Percentiles rank a stretch among this genome's conserved stretches.
Conservation (phyloP, 345 rosid species). For the Salix purpurea region DNA sequence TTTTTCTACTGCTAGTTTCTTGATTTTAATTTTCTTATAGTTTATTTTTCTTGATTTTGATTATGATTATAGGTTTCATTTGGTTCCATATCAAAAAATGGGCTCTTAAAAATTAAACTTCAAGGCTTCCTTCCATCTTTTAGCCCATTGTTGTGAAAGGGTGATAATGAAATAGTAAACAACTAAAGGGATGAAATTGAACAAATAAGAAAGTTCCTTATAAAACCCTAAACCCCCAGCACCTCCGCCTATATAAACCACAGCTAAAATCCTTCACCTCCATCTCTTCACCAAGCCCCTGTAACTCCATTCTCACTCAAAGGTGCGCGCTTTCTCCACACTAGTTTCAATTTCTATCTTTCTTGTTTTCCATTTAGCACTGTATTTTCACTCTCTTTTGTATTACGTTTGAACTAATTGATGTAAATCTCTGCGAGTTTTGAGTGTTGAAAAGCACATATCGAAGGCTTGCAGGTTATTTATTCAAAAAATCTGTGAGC, state of each 20-base stretch:
- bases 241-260: neutral
- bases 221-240: constrained; percentile 14
- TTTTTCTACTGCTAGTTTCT: too few species aligned
- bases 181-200: neutral
- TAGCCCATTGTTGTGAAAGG: neutral
- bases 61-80: too few species aligned
- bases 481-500: constrained; percentile 44
- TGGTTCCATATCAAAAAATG: too few species aligned
- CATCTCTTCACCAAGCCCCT: neutral
- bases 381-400: neutral
- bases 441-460: constrained; percentile 44
- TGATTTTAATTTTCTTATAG: too few species aligned
- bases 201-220: neutral
- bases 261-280: neutral
- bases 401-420: neutral
- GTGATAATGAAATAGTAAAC: neutral
- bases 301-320: neutral
- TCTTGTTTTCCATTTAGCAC: too few species aligned
- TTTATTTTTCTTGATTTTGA: too few species aligned
- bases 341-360: neutral
- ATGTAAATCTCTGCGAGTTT: neutral
- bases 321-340: neutral
- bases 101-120: too few species aligned
- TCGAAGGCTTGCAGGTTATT: constrained; percentile 76
- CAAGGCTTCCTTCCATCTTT: too few species aligned